These are phyloP conservation scores for Talaromyces atroroseus DNA, from an alignment of 2,329 filamentous ascomycete species.

Conservation along the genomic window DNA sequence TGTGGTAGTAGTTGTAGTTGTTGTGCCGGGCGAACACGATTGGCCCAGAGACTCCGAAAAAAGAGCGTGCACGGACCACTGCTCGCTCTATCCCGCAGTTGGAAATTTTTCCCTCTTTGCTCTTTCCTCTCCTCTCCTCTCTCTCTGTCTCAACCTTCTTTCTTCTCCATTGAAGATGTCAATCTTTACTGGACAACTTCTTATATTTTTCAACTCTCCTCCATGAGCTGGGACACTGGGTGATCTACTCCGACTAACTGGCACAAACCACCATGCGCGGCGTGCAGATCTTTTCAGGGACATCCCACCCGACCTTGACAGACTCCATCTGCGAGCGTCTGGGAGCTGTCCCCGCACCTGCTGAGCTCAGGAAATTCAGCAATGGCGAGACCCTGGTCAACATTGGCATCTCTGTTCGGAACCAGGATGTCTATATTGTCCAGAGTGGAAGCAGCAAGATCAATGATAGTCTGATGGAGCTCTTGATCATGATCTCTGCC, in stretches of 20 bases:
- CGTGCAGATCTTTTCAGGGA: constrained; percentile 63
- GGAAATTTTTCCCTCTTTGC: constrained; percentile 18
- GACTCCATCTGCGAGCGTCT: constrained; percentile 63
- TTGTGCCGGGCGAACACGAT: constrained; percentile 12
- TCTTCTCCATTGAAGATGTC: constrained; percentile 15
- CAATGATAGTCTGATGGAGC: constrained; percentile 98
- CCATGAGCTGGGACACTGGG: constrained; percentile 10
- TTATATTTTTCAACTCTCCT: constrained; percentile 6
- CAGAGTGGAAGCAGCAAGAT: constrained; percentile 94
- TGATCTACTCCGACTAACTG: constrained; percentile 2
- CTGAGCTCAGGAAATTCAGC: constrained; percentile 60
- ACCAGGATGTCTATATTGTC: constrained; percentile 98
- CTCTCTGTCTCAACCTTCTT: constrained; percentile 8
- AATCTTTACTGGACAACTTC: constrained; percentile 13
- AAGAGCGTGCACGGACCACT: constrained; percentile 10
- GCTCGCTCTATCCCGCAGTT: not conserved
- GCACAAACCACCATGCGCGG: constrained; percentile 50
- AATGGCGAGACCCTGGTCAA: constrained; percentile 67
- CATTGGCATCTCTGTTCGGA: constrained; percentile 69
- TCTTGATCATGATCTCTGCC: constrained; percentile 97
- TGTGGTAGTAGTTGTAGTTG: not conserved
- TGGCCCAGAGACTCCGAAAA: not conserved
- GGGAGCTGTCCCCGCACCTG: constrained; percentile 55
- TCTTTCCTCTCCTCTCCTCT: constrained; percentile 10
- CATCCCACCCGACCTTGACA: constrained; percentile 59